Percentiles rank a stretch among this genome's conserved stretches.
phyloP scores from a whole-genome alignment of 495 filamentous ascomycete genomes.

The Aspergillus mulundensis region DNA sequence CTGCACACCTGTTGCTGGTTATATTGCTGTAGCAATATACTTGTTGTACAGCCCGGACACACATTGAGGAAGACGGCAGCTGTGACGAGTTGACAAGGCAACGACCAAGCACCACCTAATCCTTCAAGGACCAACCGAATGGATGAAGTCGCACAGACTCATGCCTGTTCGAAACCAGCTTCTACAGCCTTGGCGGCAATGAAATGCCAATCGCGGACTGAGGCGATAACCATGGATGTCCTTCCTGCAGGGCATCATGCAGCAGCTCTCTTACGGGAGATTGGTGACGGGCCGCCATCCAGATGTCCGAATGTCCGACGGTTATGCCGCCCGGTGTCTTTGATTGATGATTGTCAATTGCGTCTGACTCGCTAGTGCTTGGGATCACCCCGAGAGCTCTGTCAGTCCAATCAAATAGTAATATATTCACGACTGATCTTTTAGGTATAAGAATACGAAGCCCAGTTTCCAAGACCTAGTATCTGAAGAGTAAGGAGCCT shows the following conservation, averaged over 20 bases:
- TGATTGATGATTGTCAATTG: neutral
- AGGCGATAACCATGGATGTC: neutral
- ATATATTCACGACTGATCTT: neutral
- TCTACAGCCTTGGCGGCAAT: constrained; percentile 18
- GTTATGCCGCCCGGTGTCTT: neutral
- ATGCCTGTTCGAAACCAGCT: constrained; percentile 16
- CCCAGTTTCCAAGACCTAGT: neutral
- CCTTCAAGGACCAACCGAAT: neutral
- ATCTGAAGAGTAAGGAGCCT: neutral
- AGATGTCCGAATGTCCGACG: neutral
- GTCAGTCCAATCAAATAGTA: no score
- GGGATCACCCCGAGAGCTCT: neutral
- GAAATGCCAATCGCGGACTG: constrained; percentile 12
- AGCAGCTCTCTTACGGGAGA: neutral
- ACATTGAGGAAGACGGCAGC: neutral
- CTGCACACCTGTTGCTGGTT: neutral
- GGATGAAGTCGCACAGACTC: constrained; percentile 14
- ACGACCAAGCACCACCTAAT: neutral
- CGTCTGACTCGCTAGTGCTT: neutral
- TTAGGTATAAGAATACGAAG: neutral
- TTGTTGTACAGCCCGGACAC: neutral
- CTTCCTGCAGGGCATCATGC: constrained; percentile 12
- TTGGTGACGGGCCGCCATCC: neutral
- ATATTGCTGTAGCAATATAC: neutral
- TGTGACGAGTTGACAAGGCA: neutral